Conservation (phyloP, 306 rosid genomes). For the Sophora flavescens region DNA sequence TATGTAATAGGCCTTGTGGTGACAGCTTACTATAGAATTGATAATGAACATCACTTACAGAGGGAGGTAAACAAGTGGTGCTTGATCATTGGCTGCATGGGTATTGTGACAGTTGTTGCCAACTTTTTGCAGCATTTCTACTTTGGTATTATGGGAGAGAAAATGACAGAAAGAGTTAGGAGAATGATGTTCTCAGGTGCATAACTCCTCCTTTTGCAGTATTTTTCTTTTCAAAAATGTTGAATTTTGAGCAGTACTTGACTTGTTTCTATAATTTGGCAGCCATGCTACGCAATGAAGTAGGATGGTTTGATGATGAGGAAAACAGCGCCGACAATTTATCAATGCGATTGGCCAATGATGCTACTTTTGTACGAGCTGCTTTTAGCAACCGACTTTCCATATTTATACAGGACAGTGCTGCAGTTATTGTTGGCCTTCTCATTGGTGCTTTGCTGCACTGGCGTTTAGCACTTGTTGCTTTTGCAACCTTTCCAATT, state of each 20-base stretch:
- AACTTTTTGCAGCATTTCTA: conserved; percentile 98
- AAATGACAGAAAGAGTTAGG: conserved; percentile 98
- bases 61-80: conserved; percentile 87
- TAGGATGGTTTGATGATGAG: conserved; percentile 97
- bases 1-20: conserved; percentile 90
- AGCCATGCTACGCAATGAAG: conserved; percentile 98
- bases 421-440: conserved; percentile 94
- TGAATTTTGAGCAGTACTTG: conserved; percentile 41
- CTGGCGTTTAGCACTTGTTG: conserved; percentile 96
- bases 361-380: conserved; percentile 98
- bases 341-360: conserved; percentile 98
- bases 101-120: conserved; percentile 94
- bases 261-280: conserved; percentile 54
- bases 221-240: conserved; percentile 25
- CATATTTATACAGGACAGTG: conserved; percentile 95
- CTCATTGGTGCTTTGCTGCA: conserved; percentile 87
- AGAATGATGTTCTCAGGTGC: conserved; percentile 99
- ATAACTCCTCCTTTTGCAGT: conserved; percentile 36
- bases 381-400: conserved; percentile 98
- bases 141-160: conserved; percentile 99
- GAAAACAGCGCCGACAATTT: conserved; percentile 95
- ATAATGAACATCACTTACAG: conserved; percentile 50
- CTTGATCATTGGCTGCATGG: conserved; percentile 95
- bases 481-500: conserved; percentile 88
- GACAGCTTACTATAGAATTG: conserved; percentile 73